Evolutionary conservation across 148 eudicot genomes (phyloP).

Genomic region (Chenopodium berlandieri): DNA sequence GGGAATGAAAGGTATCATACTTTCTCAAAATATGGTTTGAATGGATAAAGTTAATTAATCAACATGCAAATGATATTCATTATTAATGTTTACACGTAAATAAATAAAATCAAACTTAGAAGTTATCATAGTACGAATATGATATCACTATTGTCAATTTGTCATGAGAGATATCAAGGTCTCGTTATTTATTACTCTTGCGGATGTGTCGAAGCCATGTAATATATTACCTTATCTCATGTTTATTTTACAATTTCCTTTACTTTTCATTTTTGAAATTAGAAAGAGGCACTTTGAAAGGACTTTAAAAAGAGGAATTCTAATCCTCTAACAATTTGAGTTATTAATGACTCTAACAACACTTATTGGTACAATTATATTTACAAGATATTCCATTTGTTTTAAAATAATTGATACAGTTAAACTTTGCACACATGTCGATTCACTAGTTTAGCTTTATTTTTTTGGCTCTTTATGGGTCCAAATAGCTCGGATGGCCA

Average conservation of each 20-base stretch:
- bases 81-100: not conserved
- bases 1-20: not conserved
- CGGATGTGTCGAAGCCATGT: not conserved
- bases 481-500: too few species aligned
- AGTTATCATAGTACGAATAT: not conserved
- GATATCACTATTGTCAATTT: not conserved
- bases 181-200: not conserved
- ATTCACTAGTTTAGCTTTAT: too few species aligned
- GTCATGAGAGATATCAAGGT: not conserved
- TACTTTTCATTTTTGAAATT: not conserved
- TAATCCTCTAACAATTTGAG: too few species aligned
- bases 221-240: not conserved
- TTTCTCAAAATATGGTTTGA: not conserved
- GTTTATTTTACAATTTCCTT: not conserved
- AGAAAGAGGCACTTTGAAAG: not conserved
- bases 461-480: too few species aligned
- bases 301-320: too few species aligned
- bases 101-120: not conserved
- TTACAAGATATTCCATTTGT: too few species aligned
- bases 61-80: not conserved
- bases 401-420: too few species aligned
- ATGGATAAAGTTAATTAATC: constrained; percentile 14
- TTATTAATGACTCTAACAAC: too few species aligned
- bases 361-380: too few species aligned
- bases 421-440: too few species aligned